Conservation (phyloP, 441 rosid genomes). For the Erodium trifolium region DNA sequence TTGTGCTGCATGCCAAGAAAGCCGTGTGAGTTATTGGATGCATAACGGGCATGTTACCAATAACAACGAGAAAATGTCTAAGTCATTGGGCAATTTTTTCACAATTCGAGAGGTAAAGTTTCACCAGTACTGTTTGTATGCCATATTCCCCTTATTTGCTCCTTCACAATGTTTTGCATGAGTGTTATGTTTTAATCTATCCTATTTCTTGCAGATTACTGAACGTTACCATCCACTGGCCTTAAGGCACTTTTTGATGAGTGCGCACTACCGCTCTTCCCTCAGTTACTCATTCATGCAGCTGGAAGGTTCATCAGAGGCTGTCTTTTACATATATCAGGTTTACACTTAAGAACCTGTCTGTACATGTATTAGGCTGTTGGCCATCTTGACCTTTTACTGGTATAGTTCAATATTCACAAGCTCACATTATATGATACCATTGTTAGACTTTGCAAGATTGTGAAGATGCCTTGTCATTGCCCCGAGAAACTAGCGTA, state of each 20-base stretch:
- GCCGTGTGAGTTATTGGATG: slow-evolving; percentile 65
- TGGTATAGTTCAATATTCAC: too few species aligned
- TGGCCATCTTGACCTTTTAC: too few species aligned
- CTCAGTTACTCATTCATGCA: slow-evolving; percentile 53
- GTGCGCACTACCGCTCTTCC: slow-evolving; percentile 82
- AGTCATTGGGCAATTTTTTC: slow-evolving; percentile 66
- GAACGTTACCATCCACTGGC: slow-evolving; percentile 72
- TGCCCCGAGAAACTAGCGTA: slow-evolving; percentile 35
- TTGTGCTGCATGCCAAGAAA: slow-evolving; percentile 59
- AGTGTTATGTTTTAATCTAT: not conserved
- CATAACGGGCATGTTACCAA: slow-evolving; percentile 92
- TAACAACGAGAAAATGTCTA: slow-evolving; percentile 84
- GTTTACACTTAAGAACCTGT: slow-evolving; percentile 21
- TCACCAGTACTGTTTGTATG: not conserved
- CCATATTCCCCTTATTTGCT: not conserved
- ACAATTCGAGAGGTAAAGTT: slow-evolving; percentile 61
- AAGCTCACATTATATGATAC: not conserved
- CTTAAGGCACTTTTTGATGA: slow-evolving; percentile 71
- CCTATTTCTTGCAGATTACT: slow-evolving; percentile 42
- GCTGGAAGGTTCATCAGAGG: slow-evolving; percentile 67
- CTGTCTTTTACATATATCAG: slow-evolving; percentile 73
- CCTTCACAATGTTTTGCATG: not conserved
- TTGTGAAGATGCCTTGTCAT: slow-evolving; percentile 51
- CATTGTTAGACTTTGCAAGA: slow-evolving; percentile 63
- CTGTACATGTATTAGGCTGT: too few species aligned